Conservation (phyloP, 768 basidiomycete species). For the Tephrocybe sp. region DNA sequence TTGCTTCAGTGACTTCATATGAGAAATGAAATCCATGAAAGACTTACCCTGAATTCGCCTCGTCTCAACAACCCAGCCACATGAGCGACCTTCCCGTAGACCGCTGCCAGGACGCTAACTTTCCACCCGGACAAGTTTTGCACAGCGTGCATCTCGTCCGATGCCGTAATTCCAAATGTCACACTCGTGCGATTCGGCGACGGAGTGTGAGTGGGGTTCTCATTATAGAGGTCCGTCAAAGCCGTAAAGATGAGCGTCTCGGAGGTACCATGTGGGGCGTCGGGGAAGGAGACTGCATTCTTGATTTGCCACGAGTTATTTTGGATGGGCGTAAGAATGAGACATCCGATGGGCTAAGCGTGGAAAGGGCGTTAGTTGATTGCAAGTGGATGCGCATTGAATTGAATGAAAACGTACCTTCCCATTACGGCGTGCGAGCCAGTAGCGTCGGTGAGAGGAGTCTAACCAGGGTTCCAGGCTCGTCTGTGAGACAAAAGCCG, state of each 20-base stretch:
- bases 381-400: background rate
- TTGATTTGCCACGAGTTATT: slow-evolving; percentile 52
- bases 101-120: slow-evolving; percentile 41
- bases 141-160: slow-evolving; percentile 36
- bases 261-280: slow-evolving; percentile 53
- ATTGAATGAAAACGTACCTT: slow-evolving; percentile 18
- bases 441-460: slow-evolving; percentile 54
- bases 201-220: slow-evolving; percentile 15
- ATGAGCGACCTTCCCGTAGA: slow-evolving; percentile 39
- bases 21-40: background rate
- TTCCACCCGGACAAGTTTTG: slow-evolving; percentile 49
- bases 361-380: background rate
- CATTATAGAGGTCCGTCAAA: slow-evolving; percentile 39
- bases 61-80: slow-evolving; percentile 39
- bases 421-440: slow-evolving; percentile 44
- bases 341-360: slow-evolving; percentile 42
- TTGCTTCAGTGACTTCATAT: background rate
- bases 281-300: slow-evolving; percentile 53
- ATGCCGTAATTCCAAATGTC: slow-evolving; percentile 50
- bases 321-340: slow-evolving; percentile 50
- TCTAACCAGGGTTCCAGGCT: slow-evolving; percentile 57
- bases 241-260: slow-evolving; percentile 50
- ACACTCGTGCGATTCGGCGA: slow-evolving; percentile 30
- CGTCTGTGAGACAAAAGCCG: slow-evolving; percentile 24
- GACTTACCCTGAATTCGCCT: slow-evolving; percentile 45